Conservation (phyloP, 345 rosid species). For the Salix purpurea region DNA sequence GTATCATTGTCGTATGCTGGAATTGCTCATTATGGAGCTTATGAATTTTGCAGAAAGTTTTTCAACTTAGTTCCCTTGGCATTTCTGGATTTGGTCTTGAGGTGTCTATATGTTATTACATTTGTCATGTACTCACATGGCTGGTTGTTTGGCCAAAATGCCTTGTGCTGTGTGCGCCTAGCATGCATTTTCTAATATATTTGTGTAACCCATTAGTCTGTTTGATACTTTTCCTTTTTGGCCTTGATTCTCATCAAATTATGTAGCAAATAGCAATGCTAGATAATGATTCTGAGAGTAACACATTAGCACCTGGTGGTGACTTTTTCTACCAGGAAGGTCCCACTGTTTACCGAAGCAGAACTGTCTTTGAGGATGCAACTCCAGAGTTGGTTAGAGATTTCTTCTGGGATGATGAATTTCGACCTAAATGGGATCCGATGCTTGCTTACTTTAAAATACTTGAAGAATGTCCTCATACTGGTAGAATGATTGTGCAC, state of each 20-base stretch:
- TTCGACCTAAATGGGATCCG: conserved; percentile 91
- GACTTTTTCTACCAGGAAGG: conserved; percentile 54
- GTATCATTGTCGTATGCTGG: background rate
- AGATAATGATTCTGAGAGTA: background rate
- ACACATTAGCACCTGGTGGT: conserved; percentile 18
- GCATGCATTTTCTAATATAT: background rate
- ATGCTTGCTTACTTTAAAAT: conserved; percentile 77
- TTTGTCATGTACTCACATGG: background rate
- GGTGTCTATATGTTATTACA: background rate
- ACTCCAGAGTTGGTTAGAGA: conserved; percentile 86
- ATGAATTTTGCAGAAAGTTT: background rate
- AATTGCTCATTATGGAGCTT: background rate
- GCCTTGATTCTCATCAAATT: background rate
- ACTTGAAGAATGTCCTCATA: conserved; percentile 62
- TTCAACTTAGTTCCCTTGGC: background rate
- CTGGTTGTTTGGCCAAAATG: background rate
- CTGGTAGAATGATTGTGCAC: conserved; percentile 68
- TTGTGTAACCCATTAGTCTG: background rate
- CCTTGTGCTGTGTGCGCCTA: background rate
- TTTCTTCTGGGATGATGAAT: conserved; percentile 98
- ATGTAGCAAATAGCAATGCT: background rate
- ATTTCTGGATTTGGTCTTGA: background rate
- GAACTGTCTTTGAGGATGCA: conserved; percentile 93
- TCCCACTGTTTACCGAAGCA: conserved; percentile 63
- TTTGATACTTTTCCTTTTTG: background rate